A percentile compares a stretch with the other conserved stretches of the same genome.
phyloP scores from a whole-genome alignment of 2,329 filamentous ascomycete genomes.

The Delphinella strobiligena region DNA sequence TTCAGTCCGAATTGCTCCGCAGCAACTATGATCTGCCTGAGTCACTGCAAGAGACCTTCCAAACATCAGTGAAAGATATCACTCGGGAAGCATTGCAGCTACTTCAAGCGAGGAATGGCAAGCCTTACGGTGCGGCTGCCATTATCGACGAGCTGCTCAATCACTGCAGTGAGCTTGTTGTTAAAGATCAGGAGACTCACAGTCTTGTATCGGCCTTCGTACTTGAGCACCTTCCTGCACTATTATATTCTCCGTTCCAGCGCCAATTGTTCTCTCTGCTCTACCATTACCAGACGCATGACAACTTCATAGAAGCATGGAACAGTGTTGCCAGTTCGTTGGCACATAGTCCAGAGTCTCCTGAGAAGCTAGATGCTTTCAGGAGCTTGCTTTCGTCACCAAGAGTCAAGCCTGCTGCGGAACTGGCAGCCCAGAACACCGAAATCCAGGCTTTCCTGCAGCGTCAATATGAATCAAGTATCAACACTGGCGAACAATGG shows the following conservation, averaged over 20 bases:
- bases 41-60: constrained; percentile 13
- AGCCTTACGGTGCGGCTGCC: constrained; percentile 53
- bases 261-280: constrained; percentile 55
- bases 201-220: constrained; percentile 35
- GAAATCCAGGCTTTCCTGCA: constrained; percentile 25
- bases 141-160: constrained; percentile 42
- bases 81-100: constrained; percentile 38
- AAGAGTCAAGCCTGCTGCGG: constrained; percentile 22
- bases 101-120: constrained; percentile 45
- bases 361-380: constrained; percentile 14
- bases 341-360: constrained; percentile 9
- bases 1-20: constrained; percentile 33
- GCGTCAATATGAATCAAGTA: constrained; percentile 6
- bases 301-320: constrained; percentile 20
- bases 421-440: constrained; percentile 22
- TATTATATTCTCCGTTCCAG: constrained; percentile 59
- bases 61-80: constrained; percentile 29
- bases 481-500: constrained; percentile 18
- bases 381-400: constrained; percentile 20
- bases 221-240: constrained; percentile 40
- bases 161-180: constrained; percentile 28
- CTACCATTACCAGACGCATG: constrained; percentile 30
- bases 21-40: constrained; percentile 15
- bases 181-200: constrained; percentile 30
- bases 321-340: constrained; percentile 7